A percentile compares a stretch with the other conserved stretches of the same genome.
phyloP scores from a whole-genome alignment of 2,329 filamentous ascomycete genomes.

The Bertia moriformis region DNA sequence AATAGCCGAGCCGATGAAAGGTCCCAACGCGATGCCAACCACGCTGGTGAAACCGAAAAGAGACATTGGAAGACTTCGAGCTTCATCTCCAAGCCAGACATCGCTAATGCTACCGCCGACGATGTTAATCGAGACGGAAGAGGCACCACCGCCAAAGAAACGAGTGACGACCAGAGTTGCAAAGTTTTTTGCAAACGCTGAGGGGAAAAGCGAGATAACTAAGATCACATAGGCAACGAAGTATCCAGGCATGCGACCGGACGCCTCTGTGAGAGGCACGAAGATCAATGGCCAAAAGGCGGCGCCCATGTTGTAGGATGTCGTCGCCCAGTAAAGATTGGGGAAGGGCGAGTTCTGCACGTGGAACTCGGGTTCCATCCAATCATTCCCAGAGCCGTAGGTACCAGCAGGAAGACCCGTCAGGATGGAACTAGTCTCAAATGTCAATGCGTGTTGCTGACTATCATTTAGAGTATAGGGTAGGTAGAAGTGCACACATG shows the following conservation, averaged over 20 bases:
- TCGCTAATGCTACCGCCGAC: slow-evolving; percentile 9
- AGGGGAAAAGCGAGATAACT: slow-evolving; percentile 8
- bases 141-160: slow-evolving; percentile 14
- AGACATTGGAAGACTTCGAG: slow-evolving; percentile 10
- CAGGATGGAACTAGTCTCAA: slow-evolving; percentile 16
- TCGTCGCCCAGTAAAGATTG: slow-evolving; percentile 21
- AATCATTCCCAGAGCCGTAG: slow-evolving; percentile 17
- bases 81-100: slow-evolving; percentile 11
- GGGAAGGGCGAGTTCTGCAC: slow-evolving; percentile 21
- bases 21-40: slow-evolving; percentile 11
- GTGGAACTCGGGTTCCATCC: slow-evolving; percentile 14
- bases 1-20: slow-evolving; percentile 14
- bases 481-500: no score
- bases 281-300: slow-evolving; percentile 22
- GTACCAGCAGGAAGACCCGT: slow-evolving; percentile 23
- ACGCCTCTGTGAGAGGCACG: slow-evolving; percentile 23
- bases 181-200: slow-evolving; percentile 5
- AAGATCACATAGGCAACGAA: slow-evolving; percentile 11
- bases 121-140: slow-evolving; percentile 10
- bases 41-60: slow-evolving; percentile 9
- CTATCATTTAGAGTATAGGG: no score
- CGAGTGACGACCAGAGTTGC: slow-evolving; percentile 9
- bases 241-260: slow-evolving; percentile 12
- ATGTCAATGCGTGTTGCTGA: no score
- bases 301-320: slow-evolving; percentile 25